phyloP scores from a whole-genome alignment of 129 eudicot species.

The Flaveria bidentis region DNA sequence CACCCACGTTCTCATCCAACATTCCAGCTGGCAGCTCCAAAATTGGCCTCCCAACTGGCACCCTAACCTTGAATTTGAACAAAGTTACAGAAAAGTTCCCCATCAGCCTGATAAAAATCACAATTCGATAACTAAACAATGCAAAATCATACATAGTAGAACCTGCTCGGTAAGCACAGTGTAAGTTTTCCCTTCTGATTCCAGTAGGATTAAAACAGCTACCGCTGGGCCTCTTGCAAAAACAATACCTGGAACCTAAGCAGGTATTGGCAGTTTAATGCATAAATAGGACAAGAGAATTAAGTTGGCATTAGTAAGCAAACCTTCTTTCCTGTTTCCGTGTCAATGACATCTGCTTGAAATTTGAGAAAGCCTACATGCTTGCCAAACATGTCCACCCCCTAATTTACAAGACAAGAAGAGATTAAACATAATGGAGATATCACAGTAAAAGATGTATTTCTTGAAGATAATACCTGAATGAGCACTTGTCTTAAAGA shows the following conservation, averaged over 20 bases:
- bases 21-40: conserved; percentile 99
- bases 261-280: conserved; percentile 20
- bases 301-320: not conserved
- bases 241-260: conserved; percentile 95
- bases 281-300: not conserved
- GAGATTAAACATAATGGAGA: conserved; percentile 13
- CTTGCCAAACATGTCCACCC: conserved; percentile 91
- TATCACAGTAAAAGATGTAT: not conserved
- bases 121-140: conserved; percentile 1
- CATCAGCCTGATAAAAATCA: conserved; percentile 1
- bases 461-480: conserved; percentile 56
- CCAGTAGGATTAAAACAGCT: conserved; percentile 87
- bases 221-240: conserved; percentile 99
- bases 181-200: conserved; percentile 82
- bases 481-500: conserved; percentile 83
- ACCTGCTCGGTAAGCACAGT: conserved; percentile 98
- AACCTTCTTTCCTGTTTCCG: conserved; percentile 89
- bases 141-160: conserved; percentile 13
- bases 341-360: conserved; percentile 87
- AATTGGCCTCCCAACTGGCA: conserved; percentile 86
- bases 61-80: conserved; percentile 68
- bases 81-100: not conserved
- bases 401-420: conserved; percentile 42
- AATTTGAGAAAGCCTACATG: conserved; percentile 95
- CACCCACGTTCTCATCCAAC: conserved; percentile 86